Conservation (phyloP, 2,329 filamentous ascomycete genomes). For the Bretziella fagacearum region DNA sequence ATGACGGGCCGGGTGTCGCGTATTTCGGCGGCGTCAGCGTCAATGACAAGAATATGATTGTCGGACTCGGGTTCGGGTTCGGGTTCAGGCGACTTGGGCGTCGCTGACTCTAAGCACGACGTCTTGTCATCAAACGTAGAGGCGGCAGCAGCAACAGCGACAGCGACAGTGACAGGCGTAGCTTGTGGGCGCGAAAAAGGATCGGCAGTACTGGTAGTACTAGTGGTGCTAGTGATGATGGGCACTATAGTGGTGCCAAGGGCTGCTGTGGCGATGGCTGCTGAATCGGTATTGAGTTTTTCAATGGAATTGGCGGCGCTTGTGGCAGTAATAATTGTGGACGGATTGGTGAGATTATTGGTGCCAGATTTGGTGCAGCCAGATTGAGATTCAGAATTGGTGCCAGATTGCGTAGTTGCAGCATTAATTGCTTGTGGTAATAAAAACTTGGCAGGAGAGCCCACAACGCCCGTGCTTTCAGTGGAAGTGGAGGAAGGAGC, state of each 20-base stretch:
- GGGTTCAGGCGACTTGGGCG: too few relatives aligned
- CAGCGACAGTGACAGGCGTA: background rate
- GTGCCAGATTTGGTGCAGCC: background rate
- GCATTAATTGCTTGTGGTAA: background rate
- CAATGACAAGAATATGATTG: background rate
- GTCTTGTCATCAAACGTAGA: background rate
- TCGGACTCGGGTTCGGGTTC: background rate
- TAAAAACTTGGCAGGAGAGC: background rate
- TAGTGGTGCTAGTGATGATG: conserved; percentile 1
- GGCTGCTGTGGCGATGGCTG: background rate
- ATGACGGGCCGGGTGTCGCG: too few relatives aligned
- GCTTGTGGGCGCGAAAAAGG: background rate
- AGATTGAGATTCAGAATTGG: background rate
- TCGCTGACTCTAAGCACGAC: conserved; percentile 3
- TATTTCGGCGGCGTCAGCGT: background rate
- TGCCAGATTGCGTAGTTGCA: background rate
- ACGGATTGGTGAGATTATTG: too few relatives aligned
- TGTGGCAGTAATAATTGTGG: background rate
- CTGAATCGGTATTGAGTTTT: too few relatives aligned
- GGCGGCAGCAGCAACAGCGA: background rate
- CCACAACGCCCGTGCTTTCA: background rate
- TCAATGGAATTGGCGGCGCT: background rate
- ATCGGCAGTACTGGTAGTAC: background rate
- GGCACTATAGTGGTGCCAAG: background rate
- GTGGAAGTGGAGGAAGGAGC: background rate